phyloP scores from a whole-genome alignment of 331 rosid genomes.

The Phaseolus coccineus region DNA sequence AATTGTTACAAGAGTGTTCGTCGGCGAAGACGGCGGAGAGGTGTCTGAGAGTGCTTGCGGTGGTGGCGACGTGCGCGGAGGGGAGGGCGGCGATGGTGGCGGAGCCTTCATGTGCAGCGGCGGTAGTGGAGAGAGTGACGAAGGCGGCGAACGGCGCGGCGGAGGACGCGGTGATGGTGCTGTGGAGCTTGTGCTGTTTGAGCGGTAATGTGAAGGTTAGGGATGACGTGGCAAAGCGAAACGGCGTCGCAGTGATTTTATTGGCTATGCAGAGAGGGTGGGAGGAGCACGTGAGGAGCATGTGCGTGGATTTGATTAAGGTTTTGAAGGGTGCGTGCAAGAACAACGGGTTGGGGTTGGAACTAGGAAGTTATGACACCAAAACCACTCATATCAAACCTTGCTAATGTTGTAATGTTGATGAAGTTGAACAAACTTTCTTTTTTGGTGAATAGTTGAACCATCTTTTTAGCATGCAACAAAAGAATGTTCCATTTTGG shows the following conservation, averaged over 20 bases:
- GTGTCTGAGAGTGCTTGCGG: constrained; percentile 48
- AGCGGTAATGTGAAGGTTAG: constrained; percentile 50
- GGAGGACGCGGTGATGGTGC: constrained; percentile 60
- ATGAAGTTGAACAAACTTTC: neutral
- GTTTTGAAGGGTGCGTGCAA: constrained; percentile 45
- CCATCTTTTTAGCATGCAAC: constrained; percentile 26
- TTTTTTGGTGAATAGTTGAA: constrained; percentile 25
- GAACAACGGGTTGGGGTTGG: constrained; percentile 1
- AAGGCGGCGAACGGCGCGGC: constrained; percentile 53
- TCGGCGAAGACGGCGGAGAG: constrained; percentile 36
- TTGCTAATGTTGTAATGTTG: constrained; percentile 25
- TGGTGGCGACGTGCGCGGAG: constrained; percentile 54
- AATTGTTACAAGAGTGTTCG: constrained; percentile 14
- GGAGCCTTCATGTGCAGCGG: constrained; percentile 42
- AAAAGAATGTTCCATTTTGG: constrained; percentile 11
- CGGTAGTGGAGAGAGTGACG: constrained; percentile 52
- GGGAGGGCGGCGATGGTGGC: constrained; percentile 55
- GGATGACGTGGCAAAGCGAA: constrained; percentile 53
- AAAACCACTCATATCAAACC: constrained; percentile 64
- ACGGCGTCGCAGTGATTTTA: constrained; percentile 57
- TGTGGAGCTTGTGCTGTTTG: constrained; percentile 64
- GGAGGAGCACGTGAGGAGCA: constrained; percentile 58
- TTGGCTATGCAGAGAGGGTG: constrained; percentile 64
- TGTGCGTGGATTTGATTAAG: constrained; percentile 63
- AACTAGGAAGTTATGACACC: constrained; percentile 49